phyloP scores from a whole-genome alignment of 2,329 filamentous ascomycete genomes.

The Sporothrix mexicana region DNA sequence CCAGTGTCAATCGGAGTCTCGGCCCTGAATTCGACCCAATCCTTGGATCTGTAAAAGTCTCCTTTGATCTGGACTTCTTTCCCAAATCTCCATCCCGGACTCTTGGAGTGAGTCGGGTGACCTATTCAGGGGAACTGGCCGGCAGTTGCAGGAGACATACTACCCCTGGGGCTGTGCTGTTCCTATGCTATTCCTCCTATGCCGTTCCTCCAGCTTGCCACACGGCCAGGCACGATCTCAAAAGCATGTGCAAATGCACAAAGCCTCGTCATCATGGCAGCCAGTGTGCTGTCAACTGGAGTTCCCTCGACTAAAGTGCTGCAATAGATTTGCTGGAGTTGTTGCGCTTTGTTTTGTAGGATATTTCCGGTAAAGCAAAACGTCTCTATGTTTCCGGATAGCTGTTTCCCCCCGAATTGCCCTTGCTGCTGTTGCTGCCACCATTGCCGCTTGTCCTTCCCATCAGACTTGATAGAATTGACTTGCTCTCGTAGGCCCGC shows the following conservation, averaged over 20 bases:
- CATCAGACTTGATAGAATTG: slow-evolving; percentile 23
- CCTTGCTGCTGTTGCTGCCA: neutral
- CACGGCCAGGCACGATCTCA: neutral
- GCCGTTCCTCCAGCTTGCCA: neutral
- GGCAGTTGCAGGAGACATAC: neutral
- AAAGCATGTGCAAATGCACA: too few relatives aligned
- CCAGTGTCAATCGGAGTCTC: neutral
- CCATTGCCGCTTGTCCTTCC: neutral
- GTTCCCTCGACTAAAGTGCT: too few relatives aligned
- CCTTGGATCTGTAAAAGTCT: too few relatives aligned
- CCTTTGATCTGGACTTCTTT: neutral
- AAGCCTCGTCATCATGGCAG: too few relatives aligned
- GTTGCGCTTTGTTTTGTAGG: neutral
- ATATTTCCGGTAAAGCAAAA: too few relatives aligned
- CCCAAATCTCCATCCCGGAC: neutral
- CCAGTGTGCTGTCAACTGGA: too few relatives aligned
- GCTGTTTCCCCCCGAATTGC: neutral
- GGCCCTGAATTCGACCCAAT: neutral
- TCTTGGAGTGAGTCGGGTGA: neutral
- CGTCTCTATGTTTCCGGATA: neutral
- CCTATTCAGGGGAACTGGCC: neutral
- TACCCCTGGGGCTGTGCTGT: neutral
- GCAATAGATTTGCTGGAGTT: too few relatives aligned
- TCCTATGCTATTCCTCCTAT: neutral
- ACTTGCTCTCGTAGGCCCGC: slow-evolving; percentile 11